Evolutionary conservation across 306 rosid species (phyloP), one percentile per base, ranked within the genome.

Genomic region (Luffa aegyptiaca): DNA sequence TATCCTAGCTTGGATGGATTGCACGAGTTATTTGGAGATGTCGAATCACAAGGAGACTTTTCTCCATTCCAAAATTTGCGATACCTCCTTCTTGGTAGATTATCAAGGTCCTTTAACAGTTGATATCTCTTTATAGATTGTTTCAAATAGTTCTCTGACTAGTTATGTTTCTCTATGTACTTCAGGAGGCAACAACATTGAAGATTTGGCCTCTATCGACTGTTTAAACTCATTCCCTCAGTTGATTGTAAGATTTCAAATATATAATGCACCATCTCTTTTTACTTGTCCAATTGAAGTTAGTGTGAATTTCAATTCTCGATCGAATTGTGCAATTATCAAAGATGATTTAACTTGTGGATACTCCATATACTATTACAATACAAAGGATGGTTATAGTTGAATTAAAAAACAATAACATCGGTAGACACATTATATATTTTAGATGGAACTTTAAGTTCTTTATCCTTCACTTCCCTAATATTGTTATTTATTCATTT

Each of bases 11-110:
- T 81, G 20, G 77, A 65, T 81, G 74, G 10, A 48, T 84, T 74
- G 70, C 46, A 76, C 80, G 88, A 86, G 80, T 86, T 86, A 71
- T 68, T 81, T 10, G 48, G 78, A 75, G 79, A 17, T 58, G 58
- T 57, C 78, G 88, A 86, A 35, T 62, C 65, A 18, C 76, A 86
- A 76, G 59, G 82, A 16, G 72, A 71, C 82, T 79, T 72, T 80
- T 76, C 70, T 80, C 93, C 92, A 76, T 92, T 95, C 82, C 86
- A 89, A 85, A 92, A 86, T 81, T 83, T 95, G 88, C 83, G 84
- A 46, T 83, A 92, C 88, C 97, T 95, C 80, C 93, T 92, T 81
- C 86, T 95, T 46, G 99, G 98, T 92, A 91, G 82, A 77, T 10
- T 82, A 42, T 86, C 75, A 76, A n/a, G 64, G 68, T 55, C 62